These are phyloP conservation scores for Dactylonectria macrodidyma DNA, from an alignment of 2,329 filamentous ascomycete species.

Conservation along the genomic window DNA sequence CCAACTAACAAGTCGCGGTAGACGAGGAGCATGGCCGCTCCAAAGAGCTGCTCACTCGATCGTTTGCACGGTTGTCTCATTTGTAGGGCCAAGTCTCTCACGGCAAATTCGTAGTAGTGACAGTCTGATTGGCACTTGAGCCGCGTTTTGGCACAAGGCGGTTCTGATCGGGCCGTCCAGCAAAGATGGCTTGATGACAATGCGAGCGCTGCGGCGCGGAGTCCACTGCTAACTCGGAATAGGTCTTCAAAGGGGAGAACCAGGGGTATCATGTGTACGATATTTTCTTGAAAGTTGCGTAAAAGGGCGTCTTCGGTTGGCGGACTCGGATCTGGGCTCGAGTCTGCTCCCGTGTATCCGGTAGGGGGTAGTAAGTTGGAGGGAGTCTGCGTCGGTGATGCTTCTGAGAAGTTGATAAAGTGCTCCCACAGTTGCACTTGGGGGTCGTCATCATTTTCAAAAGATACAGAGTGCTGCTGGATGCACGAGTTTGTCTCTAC, in stretches of 20 bases:
- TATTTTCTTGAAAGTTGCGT: too few relatives aligned
- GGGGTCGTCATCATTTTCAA: too few relatives aligned
- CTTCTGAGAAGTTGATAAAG: too few relatives aligned
- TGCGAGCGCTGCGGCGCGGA: neutral
- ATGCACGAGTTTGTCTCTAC: too few relatives aligned
- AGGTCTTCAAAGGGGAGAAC: neutral
- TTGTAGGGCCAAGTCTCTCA: neutral
- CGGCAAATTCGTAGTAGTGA: neutral
- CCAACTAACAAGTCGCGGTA: neutral
- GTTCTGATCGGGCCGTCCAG: neutral
- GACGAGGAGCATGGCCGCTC: neutral
- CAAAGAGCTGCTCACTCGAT: neutral
- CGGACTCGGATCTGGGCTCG: too few relatives aligned
- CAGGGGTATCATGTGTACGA: too few relatives aligned
- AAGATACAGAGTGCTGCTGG: too few relatives aligned
- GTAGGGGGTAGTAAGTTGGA: too few relatives aligned
- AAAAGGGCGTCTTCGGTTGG: too few relatives aligned
- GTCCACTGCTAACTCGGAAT: neutral
- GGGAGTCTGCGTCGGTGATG: too few relatives aligned
- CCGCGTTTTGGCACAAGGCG: neutral
- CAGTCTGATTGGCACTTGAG: conserved; percentile 2
- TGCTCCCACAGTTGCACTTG: neutral
- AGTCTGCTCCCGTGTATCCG: too few relatives aligned
- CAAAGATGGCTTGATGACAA: neutral
- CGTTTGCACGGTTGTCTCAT: neutral